A percentile compares a stretch with the other conserved stretches of the same genome.
Evolutionary conservation across 345 rosid genomes (phyloP).

Genomic region (Xanthoceras sorbifolium): DNA sequence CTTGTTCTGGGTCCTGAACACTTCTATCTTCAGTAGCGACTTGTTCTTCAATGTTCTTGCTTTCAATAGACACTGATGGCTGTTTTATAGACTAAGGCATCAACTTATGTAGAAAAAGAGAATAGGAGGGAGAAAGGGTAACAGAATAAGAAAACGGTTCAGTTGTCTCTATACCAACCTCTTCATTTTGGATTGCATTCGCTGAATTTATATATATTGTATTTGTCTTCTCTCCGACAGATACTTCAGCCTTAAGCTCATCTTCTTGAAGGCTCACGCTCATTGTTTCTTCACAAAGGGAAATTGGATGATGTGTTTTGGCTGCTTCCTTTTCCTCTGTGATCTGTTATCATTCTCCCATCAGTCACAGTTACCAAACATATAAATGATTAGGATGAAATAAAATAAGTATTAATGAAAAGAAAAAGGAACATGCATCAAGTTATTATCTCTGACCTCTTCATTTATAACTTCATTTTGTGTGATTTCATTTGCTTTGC

Average conservation of each 20-base stretch:
- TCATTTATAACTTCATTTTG: slow-evolving; percentile 36
- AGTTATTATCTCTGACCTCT: slow-evolving; percentile 29
- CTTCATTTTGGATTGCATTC: slow-evolving; percentile 27
- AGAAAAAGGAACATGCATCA: not conserved
- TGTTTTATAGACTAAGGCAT: slow-evolving; percentile 24
- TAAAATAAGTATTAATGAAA: not conserved
- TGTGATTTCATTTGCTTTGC: slow-evolving; percentile 24
- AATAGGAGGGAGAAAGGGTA: not conserved
- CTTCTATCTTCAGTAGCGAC: slow-evolving; percentile 25
- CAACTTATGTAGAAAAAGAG: not conserved
- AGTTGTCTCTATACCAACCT: slow-evolving; percentile 34
- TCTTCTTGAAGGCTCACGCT: slow-evolving; percentile 34
- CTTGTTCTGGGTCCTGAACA: slow-evolving; percentile 21
- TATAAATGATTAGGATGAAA: not conserved
- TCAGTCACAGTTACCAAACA: slow-evolving; percentile 14
- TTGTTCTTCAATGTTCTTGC: slow-evolving; percentile 23
- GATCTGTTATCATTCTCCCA: slow-evolving; percentile 24
- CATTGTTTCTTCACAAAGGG: slow-evolving; percentile 23
- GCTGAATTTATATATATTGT: slow-evolving; percentile 11
- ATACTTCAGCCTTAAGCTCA: slow-evolving; percentile 24
- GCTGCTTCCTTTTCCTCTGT: slow-evolving; percentile 31
- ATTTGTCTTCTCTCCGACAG: slow-evolving; percentile 10
- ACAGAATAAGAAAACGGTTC: not conserved
- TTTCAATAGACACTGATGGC: slow-evolving; percentile 16
- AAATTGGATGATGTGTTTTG: slow-evolving; percentile 23